These are phyloP conservation scores for Candida taoyuanica DNA, from an alignment of 805 yeast species.

Conservation along the genomic window DNA sequence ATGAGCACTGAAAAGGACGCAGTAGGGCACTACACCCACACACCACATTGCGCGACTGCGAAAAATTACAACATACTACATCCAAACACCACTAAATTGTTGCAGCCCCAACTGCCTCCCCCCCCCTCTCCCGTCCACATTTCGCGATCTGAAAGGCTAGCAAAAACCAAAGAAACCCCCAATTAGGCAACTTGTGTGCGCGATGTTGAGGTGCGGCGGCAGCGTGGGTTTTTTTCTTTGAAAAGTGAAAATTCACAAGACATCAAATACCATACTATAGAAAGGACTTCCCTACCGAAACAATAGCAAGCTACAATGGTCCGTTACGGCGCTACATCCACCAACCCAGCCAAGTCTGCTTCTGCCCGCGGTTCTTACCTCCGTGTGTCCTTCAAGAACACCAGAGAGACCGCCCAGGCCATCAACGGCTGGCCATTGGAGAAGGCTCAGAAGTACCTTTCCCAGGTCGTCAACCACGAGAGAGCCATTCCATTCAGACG, in stretches of 20 bases:
- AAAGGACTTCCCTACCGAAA: too few species aligned
- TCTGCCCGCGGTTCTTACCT: conserved; percentile 99
- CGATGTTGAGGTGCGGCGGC: background rate
- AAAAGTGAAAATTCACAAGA: conserved; percentile 7
- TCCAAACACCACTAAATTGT: conserved; percentile 6
- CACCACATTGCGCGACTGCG: conserved; percentile 11
- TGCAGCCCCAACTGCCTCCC: too few species aligned
- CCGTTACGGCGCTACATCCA: conserved; percentile 99
- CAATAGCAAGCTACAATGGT: conserved; percentile 56
- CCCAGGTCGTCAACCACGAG: conserved; percentile 94
- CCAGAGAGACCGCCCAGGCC: conserved; percentile 99
- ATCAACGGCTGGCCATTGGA: conserved; percentile 96
- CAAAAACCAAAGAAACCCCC: conserved; percentile 7
- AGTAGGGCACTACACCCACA: conserved; percentile 9
- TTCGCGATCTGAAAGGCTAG: background rate
- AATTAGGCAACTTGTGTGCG: conserved; percentile 4
- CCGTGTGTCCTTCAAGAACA: conserved; percentile 99
- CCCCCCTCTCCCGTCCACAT: too few species aligned
- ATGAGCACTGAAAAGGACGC: background rate
- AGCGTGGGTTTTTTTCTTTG: conserved; percentile 9
- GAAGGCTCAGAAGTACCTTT: conserved; percentile 93
- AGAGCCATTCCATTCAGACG: conserved; percentile 99
- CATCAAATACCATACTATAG: too few species aligned
- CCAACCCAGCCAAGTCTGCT: conserved; percentile 99
- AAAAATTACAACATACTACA: conserved; percentile 7